These are phyloP conservation scores for Colletotrichum sp. DNA, from an alignment of 2,329 filamentous ascomycete genomes.

Conservation along the genomic window DNA sequence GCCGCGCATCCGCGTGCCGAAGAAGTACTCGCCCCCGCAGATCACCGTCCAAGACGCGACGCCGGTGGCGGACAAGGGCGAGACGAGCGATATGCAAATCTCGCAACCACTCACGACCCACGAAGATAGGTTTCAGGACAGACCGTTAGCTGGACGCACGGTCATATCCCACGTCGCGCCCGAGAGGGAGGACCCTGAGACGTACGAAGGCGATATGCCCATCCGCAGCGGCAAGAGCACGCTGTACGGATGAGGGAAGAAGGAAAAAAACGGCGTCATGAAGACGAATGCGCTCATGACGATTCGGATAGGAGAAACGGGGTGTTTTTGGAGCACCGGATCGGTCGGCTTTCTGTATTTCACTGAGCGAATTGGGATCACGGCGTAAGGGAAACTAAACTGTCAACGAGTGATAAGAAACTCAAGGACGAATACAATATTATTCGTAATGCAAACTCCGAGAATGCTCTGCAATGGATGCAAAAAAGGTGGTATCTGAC, in stretches of 20 bases:
- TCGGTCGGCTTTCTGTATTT: not conserved
- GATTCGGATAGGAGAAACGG: too few species aligned
- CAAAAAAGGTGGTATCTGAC: not conserved
- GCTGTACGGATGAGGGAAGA: conserved; percentile 33
- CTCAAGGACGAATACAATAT: conserved; percentile 14
- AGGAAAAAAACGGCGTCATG: not conserved
- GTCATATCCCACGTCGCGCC: conserved; percentile 1
- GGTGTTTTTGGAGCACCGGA: too few species aligned
- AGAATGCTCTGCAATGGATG: not conserved
- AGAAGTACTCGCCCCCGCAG: conserved; percentile 44
- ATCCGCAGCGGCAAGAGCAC: conserved; percentile 39
- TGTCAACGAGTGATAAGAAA: not conserved
- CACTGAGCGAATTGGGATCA: not conserved
- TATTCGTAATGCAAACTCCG: conserved; percentile 14
- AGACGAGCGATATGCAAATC: conserved; percentile 30
- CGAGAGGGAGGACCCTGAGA: not conserved
- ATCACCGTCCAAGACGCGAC: conserved; percentile 35
- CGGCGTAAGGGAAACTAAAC: not conserved
- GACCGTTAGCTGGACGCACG: conserved; percentile 19
- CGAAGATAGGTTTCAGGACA: conserved; percentile 30
- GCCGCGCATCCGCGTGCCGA: conserved; percentile 42
- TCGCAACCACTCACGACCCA: conserved; percentile 30
- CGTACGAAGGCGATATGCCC: conserved; percentile 31
- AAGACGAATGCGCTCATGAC: not conserved
- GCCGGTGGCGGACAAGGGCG: conserved; percentile 27